Evolutionary conservation across 2,329 filamentous ascomycete species (phyloP).

Genomic region (Microdochium bolleyi): DNA sequence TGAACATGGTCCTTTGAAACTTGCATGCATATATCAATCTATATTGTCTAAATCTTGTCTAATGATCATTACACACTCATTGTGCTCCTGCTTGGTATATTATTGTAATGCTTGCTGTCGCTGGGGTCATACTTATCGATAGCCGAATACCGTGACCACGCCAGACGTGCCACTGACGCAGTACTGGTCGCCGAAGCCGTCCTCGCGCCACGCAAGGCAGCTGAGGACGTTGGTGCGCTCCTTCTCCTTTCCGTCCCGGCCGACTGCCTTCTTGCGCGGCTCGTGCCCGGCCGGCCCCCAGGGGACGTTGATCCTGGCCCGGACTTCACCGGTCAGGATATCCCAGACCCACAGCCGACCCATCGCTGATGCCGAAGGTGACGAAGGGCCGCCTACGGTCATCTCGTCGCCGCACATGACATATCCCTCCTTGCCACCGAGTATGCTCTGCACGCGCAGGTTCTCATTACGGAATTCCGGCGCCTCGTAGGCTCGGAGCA

Average conservation of each 20-base stretch:
- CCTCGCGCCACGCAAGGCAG: constrained; percentile 55
- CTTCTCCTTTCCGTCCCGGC: constrained; percentile 53
- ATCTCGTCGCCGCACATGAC: constrained; percentile 77
- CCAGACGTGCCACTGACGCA: constrained; percentile 59
- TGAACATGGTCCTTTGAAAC: too few species aligned
- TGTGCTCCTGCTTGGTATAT: too few species aligned
- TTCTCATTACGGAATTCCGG: constrained; percentile 54
- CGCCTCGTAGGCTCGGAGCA: constrained; percentile 64
- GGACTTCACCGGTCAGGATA: constrained; percentile 62
- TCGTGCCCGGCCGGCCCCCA: constrained; percentile 45
- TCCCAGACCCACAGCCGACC: constrained; percentile 78
- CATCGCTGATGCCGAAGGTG: constrained; percentile 25
- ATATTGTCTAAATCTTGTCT: too few species aligned
- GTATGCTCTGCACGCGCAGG: constrained; percentile 64
- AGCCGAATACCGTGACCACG: constrained; percentile 55
- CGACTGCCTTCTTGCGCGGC: constrained; percentile 42
- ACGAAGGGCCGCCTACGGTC: constrained; percentile 13
- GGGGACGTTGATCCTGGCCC: constrained; percentile 51
- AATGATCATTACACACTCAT: too few species aligned
- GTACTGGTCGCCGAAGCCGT: constrained; percentile 56
- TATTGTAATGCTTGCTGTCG: too few species aligned
- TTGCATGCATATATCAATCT: too few species aligned
- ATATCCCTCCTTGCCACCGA: constrained; percentile 69
- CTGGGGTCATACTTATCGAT: constrained; percentile 11
- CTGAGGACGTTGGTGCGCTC: constrained; percentile 51